Conservation (phyloP, 331 rosid species). For the Quercus lobata region DNA sequence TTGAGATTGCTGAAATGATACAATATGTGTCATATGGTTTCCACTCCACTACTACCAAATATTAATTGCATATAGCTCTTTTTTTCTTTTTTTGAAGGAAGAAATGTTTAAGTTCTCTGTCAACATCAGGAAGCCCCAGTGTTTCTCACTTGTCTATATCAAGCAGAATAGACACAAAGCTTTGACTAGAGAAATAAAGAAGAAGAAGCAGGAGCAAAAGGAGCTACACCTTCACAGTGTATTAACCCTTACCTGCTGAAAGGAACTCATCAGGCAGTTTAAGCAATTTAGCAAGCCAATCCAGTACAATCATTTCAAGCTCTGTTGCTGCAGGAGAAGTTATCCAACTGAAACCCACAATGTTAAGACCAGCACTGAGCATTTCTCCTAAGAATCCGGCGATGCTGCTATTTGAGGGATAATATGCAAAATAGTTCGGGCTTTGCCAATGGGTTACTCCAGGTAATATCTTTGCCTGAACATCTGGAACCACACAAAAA, state of each 20-base stretch:
- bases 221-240: background rate
- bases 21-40: background rate
- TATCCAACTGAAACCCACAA: conserved; percentile 95
- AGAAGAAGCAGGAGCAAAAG: background rate
- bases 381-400: conserved; percentile 97
- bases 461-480: conserved; percentile 80
- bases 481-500: conserved; percentile 42
- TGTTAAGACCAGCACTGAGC: conserved; percentile 91
- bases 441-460: conserved; percentile 99
- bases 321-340: conserved; percentile 98
- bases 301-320: conserved; percentile 84
- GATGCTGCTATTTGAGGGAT: conserved; percentile 86
- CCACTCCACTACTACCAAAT: background rate
- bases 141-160: background rate
- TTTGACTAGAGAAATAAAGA: background rate
- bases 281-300: conserved; percentile 86
- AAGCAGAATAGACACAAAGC: background rate
- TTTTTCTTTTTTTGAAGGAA: background rate
- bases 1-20: background rate
- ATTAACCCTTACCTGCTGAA: conserved; percentile 53
- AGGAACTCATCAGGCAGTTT: conserved; percentile 56
- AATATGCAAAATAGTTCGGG: conserved; percentile 90
- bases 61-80: background rate
- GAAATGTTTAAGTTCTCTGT: background rate
- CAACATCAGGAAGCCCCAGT: background rate